These are phyloP conservation scores for Sophora flavescens DNA, from an alignment of 306 rosid species.

Conservation along the genomic window DNA sequence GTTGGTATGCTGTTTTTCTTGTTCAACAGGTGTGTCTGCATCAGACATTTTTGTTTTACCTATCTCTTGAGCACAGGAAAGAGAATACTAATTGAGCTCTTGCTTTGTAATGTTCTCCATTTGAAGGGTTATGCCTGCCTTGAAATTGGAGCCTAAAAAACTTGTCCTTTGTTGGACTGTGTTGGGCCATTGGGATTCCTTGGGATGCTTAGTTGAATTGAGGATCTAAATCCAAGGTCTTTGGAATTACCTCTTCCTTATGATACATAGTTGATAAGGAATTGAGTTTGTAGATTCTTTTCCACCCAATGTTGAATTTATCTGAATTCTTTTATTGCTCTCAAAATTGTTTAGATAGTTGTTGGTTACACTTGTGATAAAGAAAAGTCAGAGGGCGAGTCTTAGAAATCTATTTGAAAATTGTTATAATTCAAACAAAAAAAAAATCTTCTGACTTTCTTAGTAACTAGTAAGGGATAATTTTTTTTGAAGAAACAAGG, in stretches of 20 bases:
- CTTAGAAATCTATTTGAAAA: background rate
- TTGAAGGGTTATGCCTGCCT: slow-evolving; percentile 27
- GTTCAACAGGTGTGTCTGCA: slow-evolving; percentile 18
- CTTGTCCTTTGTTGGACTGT: slow-evolving; percentile 26
- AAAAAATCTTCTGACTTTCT: background rate
- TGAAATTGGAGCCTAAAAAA: slow-evolving; percentile 15
- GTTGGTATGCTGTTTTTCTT: slow-evolving; percentile 19
- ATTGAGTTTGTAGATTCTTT: slow-evolving; percentile 4
- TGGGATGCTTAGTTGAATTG: slow-evolving; percentile 4
- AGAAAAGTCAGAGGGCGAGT: background rate
- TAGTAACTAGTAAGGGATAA: background rate
- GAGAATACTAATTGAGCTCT: slow-evolving; percentile 28
- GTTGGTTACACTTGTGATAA: background rate
- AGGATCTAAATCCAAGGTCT: slow-evolving; percentile 2
- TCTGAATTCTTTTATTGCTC: background rate
- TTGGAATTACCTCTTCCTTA: background rate
- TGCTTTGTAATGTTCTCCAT: slow-evolving; percentile 41
- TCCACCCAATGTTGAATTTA: background rate
- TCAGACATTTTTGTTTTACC: slow-evolving; percentile 33
- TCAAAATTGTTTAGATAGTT: background rate
- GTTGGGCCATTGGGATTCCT: slow-evolving; percentile 22
- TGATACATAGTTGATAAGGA: background rate
- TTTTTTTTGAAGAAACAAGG: background rate
- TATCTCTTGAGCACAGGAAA: slow-evolving; percentile 22
- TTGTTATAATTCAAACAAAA: background rate